These are phyloP conservation scores for Stachybotrys chartarum DNA, from an alignment of 2,329 filamentous ascomycete genomes.

Conservation along the genomic window DNA sequence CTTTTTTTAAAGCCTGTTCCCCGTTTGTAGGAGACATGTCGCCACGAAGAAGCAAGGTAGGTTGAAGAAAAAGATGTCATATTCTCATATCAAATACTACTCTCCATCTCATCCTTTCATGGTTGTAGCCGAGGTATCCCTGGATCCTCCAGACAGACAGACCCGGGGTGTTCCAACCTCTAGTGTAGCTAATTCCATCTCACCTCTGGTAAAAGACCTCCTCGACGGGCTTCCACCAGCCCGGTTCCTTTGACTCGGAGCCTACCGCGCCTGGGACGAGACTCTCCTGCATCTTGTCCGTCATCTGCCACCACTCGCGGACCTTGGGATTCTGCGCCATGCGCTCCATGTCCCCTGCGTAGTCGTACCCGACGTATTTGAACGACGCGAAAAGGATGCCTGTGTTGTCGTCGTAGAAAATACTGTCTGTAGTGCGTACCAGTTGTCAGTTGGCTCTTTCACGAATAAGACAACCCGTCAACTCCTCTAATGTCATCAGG, in stretches of 20 bases:
- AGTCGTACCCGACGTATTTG: conserved; percentile 72
- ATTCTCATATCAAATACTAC: too few species aligned
- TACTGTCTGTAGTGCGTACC: conserved; percentile 47
- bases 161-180: neutral
- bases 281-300: conserved; percentile 65
- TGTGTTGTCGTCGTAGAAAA: conserved; percentile 59
- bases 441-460: neutral
- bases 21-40: too few species aligned
- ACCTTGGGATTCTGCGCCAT: conserved; percentile 70
- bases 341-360: conserved; percentile 65
- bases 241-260: conserved; percentile 50
- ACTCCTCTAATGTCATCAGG: neutral
- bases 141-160: too few species aligned
- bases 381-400: conserved; percentile 66
- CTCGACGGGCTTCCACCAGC: conserved; percentile 63
- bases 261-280: conserved; percentile 52
- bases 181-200: conserved; percentile 7
- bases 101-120: too few species aligned
- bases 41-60: too few species aligned
- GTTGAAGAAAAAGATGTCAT: too few species aligned
- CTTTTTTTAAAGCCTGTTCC: too few species aligned
- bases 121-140: too few species aligned
- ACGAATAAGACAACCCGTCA: neutral
- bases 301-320: conserved; percentile 75
- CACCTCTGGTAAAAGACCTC: conserved; percentile 60